A percentile compares a stretch with the other conserved stretches of the same genome.
phyloP scores from a whole-genome alignment of 23 red algal species.

The Porphyridium purpureum region DNA sequence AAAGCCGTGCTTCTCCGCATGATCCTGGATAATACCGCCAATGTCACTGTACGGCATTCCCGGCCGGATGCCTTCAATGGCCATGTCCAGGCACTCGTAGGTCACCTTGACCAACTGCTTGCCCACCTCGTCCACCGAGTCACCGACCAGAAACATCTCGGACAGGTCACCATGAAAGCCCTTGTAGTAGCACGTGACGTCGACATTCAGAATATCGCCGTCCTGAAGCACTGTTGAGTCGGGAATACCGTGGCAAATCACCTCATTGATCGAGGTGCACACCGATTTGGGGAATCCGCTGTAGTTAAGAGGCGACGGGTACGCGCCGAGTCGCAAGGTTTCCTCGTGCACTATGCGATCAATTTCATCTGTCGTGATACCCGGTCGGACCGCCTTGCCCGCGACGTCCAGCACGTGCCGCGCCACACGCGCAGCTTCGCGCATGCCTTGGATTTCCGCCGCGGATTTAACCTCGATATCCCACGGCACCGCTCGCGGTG shows the following conservation, averaged over 20 bases:
- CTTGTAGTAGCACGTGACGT: slow-evolving; percentile 71
- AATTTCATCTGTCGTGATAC: slow-evolving; percentile 87
- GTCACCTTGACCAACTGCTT: slow-evolving; percentile 52
- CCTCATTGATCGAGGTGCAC: slow-evolving; percentile 97
- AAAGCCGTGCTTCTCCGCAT: slow-evolving; percentile 41
- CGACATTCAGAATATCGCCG: slow-evolving; percentile 97
- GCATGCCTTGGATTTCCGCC: slow-evolving; percentile 67
- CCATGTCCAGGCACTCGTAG: slow-evolving; percentile 60
- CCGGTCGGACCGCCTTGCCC: slow-evolving; percentile 31
- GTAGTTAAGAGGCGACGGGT: slow-evolving; percentile 91
- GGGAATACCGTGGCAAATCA: slow-evolving; percentile 97
- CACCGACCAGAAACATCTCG: slow-evolving; percentile 81
- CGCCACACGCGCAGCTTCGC: slow-evolving; percentile 42
- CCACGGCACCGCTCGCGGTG: slow-evolving; percentile 45
- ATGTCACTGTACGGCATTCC: slow-evolving; percentile 55
- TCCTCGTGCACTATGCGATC: slow-evolving; percentile 85
- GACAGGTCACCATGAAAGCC: slow-evolving; percentile 98
- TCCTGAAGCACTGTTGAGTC: slow-evolving; percentile 37
- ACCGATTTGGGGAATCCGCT: slow-evolving; percentile 84
- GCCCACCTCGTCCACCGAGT: slow-evolving; percentile 31
- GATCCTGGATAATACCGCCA: slow-evolving; percentile 74
- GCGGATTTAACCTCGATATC: slow-evolving; percentile 48
- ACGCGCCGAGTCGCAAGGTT: slow-evolving; percentile 41
- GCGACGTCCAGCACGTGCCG: slow-evolving; percentile 86
- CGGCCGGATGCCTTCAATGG: slow-evolving; percentile 36